A percentile compares a stretch with the other conserved stretches of the same genome.
These are phyloP conservation scores for Aegilops bicornis DNA, from an alignment of 176 grass and related monocot species.

Conservation along the genomic window DNA sequence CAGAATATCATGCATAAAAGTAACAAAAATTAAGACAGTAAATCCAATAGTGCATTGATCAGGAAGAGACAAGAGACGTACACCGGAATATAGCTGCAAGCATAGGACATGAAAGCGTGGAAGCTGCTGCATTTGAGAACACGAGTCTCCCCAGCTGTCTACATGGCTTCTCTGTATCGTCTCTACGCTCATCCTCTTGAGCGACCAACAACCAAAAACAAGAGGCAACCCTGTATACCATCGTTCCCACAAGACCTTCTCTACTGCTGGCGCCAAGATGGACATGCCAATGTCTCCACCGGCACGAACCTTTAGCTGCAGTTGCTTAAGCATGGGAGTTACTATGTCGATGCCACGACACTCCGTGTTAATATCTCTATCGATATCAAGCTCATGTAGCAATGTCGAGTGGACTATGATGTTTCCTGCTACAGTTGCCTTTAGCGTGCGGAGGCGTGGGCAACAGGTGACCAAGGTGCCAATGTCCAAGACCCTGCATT, in stretches of 20 bases:
- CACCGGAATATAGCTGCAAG: neutral
- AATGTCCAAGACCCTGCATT: neutral
- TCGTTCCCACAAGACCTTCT: neutral
- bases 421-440: neutral
- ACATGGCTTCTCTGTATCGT: neutral
- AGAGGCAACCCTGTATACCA: neutral
- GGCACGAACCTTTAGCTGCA: neutral
- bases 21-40: neutral
- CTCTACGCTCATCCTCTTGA: neutral
- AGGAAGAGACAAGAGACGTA: neutral
- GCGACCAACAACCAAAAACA: neutral
- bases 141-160: no score
- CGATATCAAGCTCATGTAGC: neutral
- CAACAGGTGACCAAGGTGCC: neutral
- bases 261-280: neutral
- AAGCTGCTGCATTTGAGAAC: no score
- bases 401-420: neutral
- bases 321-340: neutral
- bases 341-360: neutral
- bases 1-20: neutral
- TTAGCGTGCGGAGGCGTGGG: neutral
- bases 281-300: neutral
- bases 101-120: neutral
- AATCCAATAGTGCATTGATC: neutral
- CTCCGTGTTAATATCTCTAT: rapidly evolving